A percentile compares a stretch with the other conserved stretches of the same genome.
Conservation (phyloP, 2,329 filamentous ascomycete species). For the Neopestalotiopsis rosae region DNA sequence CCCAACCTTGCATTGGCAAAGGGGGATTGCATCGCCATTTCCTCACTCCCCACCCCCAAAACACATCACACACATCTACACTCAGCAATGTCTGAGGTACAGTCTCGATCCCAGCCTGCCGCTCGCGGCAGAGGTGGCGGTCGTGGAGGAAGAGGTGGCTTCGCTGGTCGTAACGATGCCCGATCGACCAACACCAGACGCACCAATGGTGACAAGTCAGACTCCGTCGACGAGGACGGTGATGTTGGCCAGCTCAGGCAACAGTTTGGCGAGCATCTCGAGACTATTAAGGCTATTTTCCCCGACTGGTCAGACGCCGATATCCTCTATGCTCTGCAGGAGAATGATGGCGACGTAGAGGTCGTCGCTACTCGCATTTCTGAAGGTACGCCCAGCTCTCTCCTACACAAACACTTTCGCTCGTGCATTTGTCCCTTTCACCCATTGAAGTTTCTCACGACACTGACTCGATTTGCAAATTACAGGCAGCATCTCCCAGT, state of each 20-base stretch:
- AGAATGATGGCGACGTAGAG: constrained; percentile 81
- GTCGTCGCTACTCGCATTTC: constrained; percentile 78
- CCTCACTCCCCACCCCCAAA: constrained; percentile 29
- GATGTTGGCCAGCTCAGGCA: constrained; percentile 38
- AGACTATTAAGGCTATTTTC: constrained; percentile 89
- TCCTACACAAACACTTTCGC: constrained; percentile 21
- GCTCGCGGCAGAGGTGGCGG: constrained; percentile 88
- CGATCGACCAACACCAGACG: constrained; percentile 59
- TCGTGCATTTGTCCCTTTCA: not conserved
- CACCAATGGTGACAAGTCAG: constrained; percentile 76
- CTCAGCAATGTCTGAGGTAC: constrained; percentile 88
- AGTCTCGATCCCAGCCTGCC: constrained; percentile 76
- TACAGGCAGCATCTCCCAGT: constrained; percentile 79
- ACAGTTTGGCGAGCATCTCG: constrained; percentile 62
- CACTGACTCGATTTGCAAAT: constrained; percentile 33
- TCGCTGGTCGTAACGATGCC: constrained; percentile 69
- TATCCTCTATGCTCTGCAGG: constrained; percentile 89
- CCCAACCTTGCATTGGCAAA: constrained; percentile 10
- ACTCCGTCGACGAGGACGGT: constrained; percentile 77
- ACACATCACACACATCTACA: constrained; percentile 41
- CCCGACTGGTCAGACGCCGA: constrained; percentile 95
- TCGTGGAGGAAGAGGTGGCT: constrained; percentile 83
- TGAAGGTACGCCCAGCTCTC: constrained; percentile 60
- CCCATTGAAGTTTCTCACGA: constrained; percentile 1
- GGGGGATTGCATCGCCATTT: constrained; percentile 27